Evolutionary conservation across 75 land plant genomes (phyloP), one percentile per base, ranked within the genome.

Genomic region (Sequoia sempervirens): DNA sequence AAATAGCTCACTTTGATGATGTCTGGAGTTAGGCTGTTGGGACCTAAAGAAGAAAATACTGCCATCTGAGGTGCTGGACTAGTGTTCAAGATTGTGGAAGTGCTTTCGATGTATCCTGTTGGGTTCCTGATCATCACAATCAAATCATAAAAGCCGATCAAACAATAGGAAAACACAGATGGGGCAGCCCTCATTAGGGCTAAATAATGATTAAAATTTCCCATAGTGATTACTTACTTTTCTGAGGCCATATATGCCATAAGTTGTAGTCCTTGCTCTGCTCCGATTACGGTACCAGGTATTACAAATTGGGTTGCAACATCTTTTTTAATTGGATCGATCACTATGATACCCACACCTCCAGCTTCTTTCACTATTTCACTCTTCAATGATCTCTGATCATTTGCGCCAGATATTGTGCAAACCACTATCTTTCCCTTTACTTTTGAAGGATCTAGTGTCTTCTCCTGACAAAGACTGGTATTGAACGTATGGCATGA

Each of bases 391-490:
- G 37, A 18, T 64, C 87, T 85, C 53, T 20, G 17, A 20, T 85
- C 88, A 0, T 2, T 23, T 26, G n/a, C 23, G 26, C 36, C 47
- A 43, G n/a, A 28, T 2, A 82, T 52, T 23, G 66, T 82, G 92
- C 94, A 93, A 2, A 89, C 83, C 36, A 93, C 94, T 32, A 93
- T 87, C 85, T 87, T 91, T 58, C 90, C 93, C 38, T 70, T 84
- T 53, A 91, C 86, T 54, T 86, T 84, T 18, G 69, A 68, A 26
- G 90, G 73, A 80, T 93, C 90, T 50, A 93, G 76, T 3, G 90
- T 83, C n/a, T 80, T 83, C 38, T 86, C 66, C 81, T 43, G 46
- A 74, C 94, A 93, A 17, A 85, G 85, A 75, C 94, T 92, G 90
- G 52, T 12, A 50, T 61, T 40, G 6, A 73, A 38, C 45, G 14